Conservation (phyloP, 805 yeast genomes). For the Starmerella ratchasimensis region DNA sequence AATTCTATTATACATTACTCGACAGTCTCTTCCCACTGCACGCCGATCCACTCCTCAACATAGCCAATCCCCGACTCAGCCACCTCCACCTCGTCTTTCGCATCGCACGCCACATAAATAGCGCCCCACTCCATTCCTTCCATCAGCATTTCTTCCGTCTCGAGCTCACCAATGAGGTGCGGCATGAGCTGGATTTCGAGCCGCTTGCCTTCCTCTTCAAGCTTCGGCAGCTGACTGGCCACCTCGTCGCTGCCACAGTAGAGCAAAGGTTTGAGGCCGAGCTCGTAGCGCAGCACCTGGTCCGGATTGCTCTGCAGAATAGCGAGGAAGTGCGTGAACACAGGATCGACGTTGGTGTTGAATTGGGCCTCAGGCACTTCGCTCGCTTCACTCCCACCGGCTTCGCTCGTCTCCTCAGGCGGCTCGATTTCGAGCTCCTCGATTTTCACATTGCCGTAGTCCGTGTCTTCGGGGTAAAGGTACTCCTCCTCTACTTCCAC, state of each 20-base stretch:
- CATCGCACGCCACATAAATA: constrained; percentile 65
- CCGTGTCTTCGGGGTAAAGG: constrained; percentile 34
- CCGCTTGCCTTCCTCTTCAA: constrained; percentile 29
- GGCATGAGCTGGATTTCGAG: constrained; percentile 94
- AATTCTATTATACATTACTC: not conserved
- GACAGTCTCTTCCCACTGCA: constrained; percentile 56
- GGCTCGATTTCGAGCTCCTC: constrained; percentile 33
- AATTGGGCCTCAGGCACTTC: constrained; percentile 14
- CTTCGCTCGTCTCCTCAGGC: constrained; percentile 11
- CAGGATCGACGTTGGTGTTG: constrained; percentile 35
- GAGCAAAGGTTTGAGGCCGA: constrained; percentile 63
- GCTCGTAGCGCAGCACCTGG: constrained; percentile 75
- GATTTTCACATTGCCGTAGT: constrained; percentile 29
- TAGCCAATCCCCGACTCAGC: constrained; percentile 64
- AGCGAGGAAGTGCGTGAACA: constrained; percentile 66
- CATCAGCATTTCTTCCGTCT: constrained; percentile 34
- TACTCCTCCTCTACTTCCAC: constrained; percentile 62
- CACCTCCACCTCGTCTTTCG: constrained; percentile 45
- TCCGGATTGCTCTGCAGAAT: constrained; percentile 67
- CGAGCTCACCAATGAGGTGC: constrained; percentile 71
- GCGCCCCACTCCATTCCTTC: constrained; percentile 98
- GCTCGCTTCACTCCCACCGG: constrained; percentile 8
- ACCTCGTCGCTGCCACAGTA: constrained; percentile 48
- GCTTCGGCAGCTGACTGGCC: constrained; percentile 33
- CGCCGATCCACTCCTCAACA: constrained; percentile 66